Base-by-base conservation (phyloP, 192 early-diverging fungal genomes). In the Oehlia diaphana region DNA sequence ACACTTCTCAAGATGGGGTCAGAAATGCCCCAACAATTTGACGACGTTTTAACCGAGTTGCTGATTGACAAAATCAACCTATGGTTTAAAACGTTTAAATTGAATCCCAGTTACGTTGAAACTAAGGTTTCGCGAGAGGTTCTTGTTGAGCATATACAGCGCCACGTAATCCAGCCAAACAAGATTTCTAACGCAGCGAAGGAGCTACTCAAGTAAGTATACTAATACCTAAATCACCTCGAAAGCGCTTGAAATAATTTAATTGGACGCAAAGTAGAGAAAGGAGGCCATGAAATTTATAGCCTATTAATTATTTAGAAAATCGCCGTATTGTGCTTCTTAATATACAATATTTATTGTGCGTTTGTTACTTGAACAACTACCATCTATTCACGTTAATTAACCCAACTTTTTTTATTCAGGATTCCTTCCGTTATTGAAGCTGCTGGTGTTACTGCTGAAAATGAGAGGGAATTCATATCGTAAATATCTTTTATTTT, bases 11-110 rank as follows among this genome's bases (percentile, higher is more conserved):
- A 58, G 50, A 58, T 58, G 50, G 50, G 50, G 50, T 58, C 50
- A 58, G 50, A 58, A 19, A 58, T 58, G 50, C 50, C 50, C 50
- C 68, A 70, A 42, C 68, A 70, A 28, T 70, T 70, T 37, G 68
- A 70, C 68, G 68, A 70, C 35, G 68, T 70, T 39, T 37, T 70
- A 9, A 70, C 68, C 3, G 68, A 70, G 9, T 9, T 70, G 37
- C 9, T 70, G 37, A 33, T 70, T n/a, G 68, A 70, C 16, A 70
- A 70, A 37, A 35, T 70, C 37, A 39, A 39, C 35, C 37, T 70
- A 14, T 70, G 68, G 68, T 70, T 70, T 19, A 33, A n/a, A 37
- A 70, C 68, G 9, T 70, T 70, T 37, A 70, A 70, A 70, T 19
- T 70, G 31, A 70, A 70, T 44, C 68, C 68, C 13, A 70, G 21